Conservation (phyloP, 2,329 filamentous ascomycete genomes). For the Penicillium decumbens region DNA sequence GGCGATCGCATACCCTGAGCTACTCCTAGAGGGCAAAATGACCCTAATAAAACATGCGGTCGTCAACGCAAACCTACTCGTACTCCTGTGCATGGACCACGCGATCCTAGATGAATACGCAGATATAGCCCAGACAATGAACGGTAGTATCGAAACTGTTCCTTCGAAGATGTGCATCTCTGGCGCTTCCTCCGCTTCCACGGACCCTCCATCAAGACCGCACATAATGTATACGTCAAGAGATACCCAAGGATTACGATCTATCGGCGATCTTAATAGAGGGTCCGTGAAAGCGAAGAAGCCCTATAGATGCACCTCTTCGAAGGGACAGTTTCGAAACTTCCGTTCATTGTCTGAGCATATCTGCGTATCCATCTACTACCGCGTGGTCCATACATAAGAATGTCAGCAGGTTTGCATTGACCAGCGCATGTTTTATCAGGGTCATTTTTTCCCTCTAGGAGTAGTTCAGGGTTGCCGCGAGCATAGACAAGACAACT, state of each 20-base stretch:
- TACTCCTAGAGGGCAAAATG: conserved; percentile 57
- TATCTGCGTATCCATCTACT: too few species aligned
- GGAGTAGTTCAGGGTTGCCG: conserved; percentile 35
- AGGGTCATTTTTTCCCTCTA: conserved; percentile 67
- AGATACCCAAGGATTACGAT: too few species aligned
- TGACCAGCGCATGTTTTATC: conserved; percentile 70
- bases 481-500: conserved; percentile 56
- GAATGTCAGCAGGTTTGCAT: conserved; percentile 60
- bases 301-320: too few species aligned
- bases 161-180: conserved; percentile 45
- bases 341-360: too few species aligned
- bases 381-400: too few species aligned
- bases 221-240: too few species aligned
- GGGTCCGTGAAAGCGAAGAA: too few species aligned
- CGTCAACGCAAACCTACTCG: conserved; percentile 75
- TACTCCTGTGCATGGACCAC: conserved; percentile 64
- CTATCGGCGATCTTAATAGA: too few species aligned
- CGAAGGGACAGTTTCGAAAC: too few species aligned
- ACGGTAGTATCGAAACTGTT: conserved; percentile 29
- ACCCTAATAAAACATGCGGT: conserved; percentile 70
- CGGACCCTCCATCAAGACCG: too few species aligned
- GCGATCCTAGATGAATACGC: conserved; percentile 15
- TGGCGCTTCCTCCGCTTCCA: too few species aligned
- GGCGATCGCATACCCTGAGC: conserved; percentile 24
- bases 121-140: conserved; percentile 2